phyloP scores from a whole-genome alignment of 2,329 filamentous ascomycete species.

The Magnaporthiopsis poae region DNA sequence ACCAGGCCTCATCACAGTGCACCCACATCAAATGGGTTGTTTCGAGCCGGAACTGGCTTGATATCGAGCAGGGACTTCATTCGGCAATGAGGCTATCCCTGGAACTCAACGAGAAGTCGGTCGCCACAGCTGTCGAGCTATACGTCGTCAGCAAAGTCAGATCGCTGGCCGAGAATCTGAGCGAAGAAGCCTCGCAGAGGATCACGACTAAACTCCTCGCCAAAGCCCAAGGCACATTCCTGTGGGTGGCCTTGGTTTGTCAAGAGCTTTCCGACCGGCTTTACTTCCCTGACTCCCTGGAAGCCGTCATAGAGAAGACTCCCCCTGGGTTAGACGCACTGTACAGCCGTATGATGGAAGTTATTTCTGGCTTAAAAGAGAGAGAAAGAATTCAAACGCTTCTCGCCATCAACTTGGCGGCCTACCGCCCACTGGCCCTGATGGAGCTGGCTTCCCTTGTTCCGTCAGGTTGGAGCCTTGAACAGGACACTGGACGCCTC shows the following conservation, averaged over 20 bases:
- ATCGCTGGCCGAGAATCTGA: conserved; percentile 14
- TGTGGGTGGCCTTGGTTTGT: conserved; percentile 27
- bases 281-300: background rate
- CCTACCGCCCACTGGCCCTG: conserved; percentile 16
- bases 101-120: conserved; percentile 13
- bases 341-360: conserved; percentile 20
- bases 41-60: conserved; percentile 12
- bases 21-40: conserved; percentile 14
- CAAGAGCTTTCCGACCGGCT: conserved; percentile 18
- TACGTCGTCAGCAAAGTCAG: conserved; percentile 15
- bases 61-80: conserved; percentile 10
- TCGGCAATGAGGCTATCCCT: conserved; percentile 8
- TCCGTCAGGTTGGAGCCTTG: conserved; percentile 2
- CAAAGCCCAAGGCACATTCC: conserved; percentile 21
- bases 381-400: conserved; percentile 13
- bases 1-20: conserved; percentile 10
- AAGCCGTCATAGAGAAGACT: no score
- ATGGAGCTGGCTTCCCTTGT: conserved; percentile 14
- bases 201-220: no score
- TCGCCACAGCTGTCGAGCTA: conserved; percentile 12
- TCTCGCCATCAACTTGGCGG: conserved; percentile 12
- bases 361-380: conserved; percentile 13
- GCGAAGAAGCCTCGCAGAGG: no score
- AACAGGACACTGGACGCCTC: conserved; percentile 4
- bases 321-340: conserved; percentile 8